Conservation (phyloP, 139 green algal species). For the Tetradesmus obliquus region DNA sequence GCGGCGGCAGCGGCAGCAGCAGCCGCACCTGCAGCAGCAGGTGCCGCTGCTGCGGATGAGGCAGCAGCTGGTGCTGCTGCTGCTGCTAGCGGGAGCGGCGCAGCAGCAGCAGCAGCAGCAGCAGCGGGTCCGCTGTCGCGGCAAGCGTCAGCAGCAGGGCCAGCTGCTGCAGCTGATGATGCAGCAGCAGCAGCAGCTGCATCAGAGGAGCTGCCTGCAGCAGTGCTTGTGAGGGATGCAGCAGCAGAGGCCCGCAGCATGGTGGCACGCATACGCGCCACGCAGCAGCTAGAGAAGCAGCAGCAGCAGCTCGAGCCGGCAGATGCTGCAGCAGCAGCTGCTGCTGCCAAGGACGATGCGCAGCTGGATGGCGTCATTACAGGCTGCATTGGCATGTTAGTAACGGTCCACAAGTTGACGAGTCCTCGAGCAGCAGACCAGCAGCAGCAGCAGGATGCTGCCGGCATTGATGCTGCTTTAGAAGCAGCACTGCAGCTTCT, state of each 20-base stretch:
- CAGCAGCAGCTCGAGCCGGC: not conserved
- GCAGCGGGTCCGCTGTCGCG: not conserved
- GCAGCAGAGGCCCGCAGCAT: constrained; percentile 38
- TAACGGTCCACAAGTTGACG: constrained; percentile 57
- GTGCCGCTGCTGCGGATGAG: not conserved
- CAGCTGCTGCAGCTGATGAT: not conserved
- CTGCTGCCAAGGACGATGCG: constrained; percentile 25
- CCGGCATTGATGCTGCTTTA: constrained; percentile 28
- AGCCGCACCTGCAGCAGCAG: not conserved
- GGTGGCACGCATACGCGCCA: constrained; percentile 26
- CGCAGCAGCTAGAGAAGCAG: constrained; percentile 23
- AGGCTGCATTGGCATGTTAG: constrained; percentile 57
- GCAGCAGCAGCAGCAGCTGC: not conserved
- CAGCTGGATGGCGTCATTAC: constrained; percentile 53
- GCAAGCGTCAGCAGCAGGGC: not conserved
- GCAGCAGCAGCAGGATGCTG: not conserved
- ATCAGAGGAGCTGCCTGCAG: not conserved
- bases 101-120: not conserved
- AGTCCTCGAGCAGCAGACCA: not conserved
- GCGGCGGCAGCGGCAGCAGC: not conserved
- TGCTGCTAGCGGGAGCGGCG: not conserved
- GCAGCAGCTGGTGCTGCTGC: constrained; percentile 14
- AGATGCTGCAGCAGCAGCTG: constrained; percentile 1
- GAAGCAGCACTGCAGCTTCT: constrained; percentile 42
- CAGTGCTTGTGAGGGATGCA: not conserved